phyloP scores from a whole-genome alignment of 129 eudicot genomes.

The Pseudognaphalium luteoalbum region DNA sequence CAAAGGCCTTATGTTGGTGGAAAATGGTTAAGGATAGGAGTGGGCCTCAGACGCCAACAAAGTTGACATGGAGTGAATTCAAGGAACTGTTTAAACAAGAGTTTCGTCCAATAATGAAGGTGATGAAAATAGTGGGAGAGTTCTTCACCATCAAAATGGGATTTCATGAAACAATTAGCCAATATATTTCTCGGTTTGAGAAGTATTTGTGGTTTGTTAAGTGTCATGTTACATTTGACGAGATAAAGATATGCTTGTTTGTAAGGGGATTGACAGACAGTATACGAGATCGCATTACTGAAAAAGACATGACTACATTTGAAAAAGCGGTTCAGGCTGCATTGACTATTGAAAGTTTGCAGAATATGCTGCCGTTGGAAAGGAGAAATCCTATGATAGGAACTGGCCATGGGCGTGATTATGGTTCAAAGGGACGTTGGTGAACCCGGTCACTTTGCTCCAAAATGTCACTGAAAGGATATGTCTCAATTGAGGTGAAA shows the following conservation, averaged over 20 bases:
- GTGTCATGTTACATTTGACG: not conserved
- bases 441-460: too few relatives aligned
- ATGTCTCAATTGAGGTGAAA: not conserved
- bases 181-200: not conserved
- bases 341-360: not conserved
- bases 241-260: not conserved
- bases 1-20: not conserved
- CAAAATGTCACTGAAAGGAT: not conserved
- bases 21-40: not conserved
- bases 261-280: not conserved
- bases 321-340: conserved; percentile 6
- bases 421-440: not conserved
- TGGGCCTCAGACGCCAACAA: not conserved
- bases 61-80: conserved; percentile 2
- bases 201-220: conserved; percentile 4
- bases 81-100: not conserved
- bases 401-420: not conserved
- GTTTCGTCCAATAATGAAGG: not conserved
- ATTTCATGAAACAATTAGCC: not conserved
- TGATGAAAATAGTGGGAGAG: not conserved
- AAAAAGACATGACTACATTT: not conserved
- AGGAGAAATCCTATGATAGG: not conserved
- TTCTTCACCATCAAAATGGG: not conserved
- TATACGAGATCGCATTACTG: not conserved
- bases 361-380: not conserved